Evolutionary conservation across 2,329 filamentous ascomycete genomes (phyloP).

Genomic region (Aspergillus sp.): DNA sequence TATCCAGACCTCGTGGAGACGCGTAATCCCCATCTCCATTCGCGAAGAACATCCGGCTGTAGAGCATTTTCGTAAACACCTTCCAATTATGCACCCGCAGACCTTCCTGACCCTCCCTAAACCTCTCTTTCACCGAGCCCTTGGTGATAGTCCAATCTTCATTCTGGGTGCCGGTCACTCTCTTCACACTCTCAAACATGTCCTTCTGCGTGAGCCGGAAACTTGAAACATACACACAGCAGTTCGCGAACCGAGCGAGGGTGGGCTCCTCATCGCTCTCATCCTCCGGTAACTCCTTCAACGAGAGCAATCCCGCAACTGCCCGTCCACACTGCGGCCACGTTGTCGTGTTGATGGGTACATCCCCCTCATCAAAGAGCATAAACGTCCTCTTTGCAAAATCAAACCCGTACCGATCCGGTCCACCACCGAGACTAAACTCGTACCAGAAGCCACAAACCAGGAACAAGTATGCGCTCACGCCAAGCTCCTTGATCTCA

Average conservation of each 20-base stretch:
- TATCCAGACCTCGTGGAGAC: not conserved
- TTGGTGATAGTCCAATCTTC: conserved; percentile 64
- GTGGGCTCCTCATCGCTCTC: conserved; percentile 41
- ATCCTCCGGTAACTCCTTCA: conserved; percentile 50
- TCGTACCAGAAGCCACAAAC: conserved; percentile 60
- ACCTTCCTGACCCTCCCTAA: not conserved
- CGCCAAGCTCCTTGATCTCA: conserved; percentile 46
- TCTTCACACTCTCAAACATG: conserved; percentile 65
- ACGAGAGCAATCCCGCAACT: conserved; percentile 56
- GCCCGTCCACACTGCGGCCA: conserved; percentile 61
- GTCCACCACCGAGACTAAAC: conserved; percentile 49
- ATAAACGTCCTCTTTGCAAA: conserved; percentile 48
- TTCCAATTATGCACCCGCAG: conserved; percentile 6
- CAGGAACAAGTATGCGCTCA: conserved; percentile 49
- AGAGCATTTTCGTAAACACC: conserved; percentile 11
- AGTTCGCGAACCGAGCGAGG: conserved; percentile 54
- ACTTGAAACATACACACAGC: conserved; percentile 57
- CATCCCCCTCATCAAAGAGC: conserved; percentile 61
- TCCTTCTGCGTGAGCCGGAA: conserved; percentile 66
- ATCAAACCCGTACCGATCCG: conserved; percentile 55
- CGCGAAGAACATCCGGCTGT: conserved; percentile 11
- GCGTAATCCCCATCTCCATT: conserved; percentile 13
- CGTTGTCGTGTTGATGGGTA: conserved; percentile 62
- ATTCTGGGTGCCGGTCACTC: conserved; percentile 61
- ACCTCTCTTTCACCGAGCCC: not conserved